Evolutionary conservation across 179 eudicot genomes (phyloP), one percentile per base, ranked within the genome.

Genomic region (Silene noctiflora): DNA sequence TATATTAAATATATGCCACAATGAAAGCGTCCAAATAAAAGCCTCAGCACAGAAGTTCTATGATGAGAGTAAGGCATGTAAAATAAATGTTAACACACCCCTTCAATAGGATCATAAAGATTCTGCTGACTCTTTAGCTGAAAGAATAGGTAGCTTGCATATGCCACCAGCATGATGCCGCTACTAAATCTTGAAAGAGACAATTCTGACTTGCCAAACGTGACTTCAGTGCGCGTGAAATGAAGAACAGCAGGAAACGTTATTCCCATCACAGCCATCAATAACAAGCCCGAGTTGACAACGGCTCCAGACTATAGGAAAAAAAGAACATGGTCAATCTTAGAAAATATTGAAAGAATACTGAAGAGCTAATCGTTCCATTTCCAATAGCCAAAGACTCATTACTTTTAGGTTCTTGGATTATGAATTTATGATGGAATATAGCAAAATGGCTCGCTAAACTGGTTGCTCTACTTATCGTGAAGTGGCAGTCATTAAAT

Each of bases 261-360:
- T 73, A 93, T 84, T 73, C 99, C 92, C 97, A 95, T 95, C 66
- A 95, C 99, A 78, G 99, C 99, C 99, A 95, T 93, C 88, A 95
- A 84, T 81, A 95, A 82, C 83, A 95, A 83, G 69, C 99, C 97
- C 4, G 95, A 91, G 72, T 88, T 91, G 84, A 93, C 96, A 72
- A 83, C 53, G 60, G 99, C 99, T 71, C 90, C 86, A 69, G 96
- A 89, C 99, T 95, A 87, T 55, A 56, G 24, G 63, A 74, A 60
- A 53, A 56, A 39, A 68, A 39, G n/a, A 59, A 35, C 39, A 78
- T 22, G 67, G 25, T 59, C 46, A 62, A 59, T 17, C 25, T 63
- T 17, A 69, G 21, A 24, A 31, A 39, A 6, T 10, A 12, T 24
- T 8, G 16, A 60, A 69, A 61, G 33, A 81, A 33, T 8, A 35